These are phyloP conservation scores for Hamamelis virginiana DNA, from an alignment of 164 flowering plant genomes.

Conservation along the genomic window DNA sequence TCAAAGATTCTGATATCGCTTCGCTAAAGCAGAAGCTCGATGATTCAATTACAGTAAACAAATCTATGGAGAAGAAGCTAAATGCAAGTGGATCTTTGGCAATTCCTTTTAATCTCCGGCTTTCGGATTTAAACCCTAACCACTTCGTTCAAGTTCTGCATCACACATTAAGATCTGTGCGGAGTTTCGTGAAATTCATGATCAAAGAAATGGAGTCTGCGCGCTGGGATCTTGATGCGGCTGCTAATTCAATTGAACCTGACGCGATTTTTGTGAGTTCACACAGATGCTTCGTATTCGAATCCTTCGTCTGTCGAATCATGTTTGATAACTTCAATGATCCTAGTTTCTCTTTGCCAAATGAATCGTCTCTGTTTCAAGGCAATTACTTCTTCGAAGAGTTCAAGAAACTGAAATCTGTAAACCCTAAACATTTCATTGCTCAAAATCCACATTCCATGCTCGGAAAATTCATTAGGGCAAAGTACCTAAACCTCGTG, in stretches of 20 bases:
- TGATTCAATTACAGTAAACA: conserved; percentile 32
- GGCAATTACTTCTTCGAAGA: conserved; percentile 32
- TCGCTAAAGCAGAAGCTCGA: conserved; percentile 35
- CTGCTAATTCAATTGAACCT: conserved; percentile 45
- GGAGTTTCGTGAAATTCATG: conserved; percentile 63
- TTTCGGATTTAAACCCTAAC: conserved; percentile 40
- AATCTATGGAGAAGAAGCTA: conserved; percentile 52
- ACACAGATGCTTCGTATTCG: conserved; percentile 53
- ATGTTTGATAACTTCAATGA: conserved; percentile 65
- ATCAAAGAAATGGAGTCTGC: conserved; percentile 70
- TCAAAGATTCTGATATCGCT: conserved; percentile 37
- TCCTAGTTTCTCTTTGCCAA: conserved; percentile 29
- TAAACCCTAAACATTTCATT: conserved; percentile 37
- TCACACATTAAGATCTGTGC: conserved; percentile 46
- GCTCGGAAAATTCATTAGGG: conserved; percentile 51
- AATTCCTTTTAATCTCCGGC: conserved; percentile 36
- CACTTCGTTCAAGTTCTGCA: conserved; percentile 60
- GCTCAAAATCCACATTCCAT: conserved; percentile 37
- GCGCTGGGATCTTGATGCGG: conserved; percentile 66
- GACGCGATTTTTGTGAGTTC: conserved; percentile 30
- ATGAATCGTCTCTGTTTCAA: conserved; percentile 17
- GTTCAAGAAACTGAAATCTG: conserved; percentile 49
- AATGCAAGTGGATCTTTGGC: conserved; percentile 52
- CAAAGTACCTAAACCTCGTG: conserved; percentile 56
- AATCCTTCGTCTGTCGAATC: conserved; percentile 59